Evolutionary conservation across 2,329 filamentous ascomycete species (phyloP).

Genomic region (Myriosclerotinia curreyana): DNA sequence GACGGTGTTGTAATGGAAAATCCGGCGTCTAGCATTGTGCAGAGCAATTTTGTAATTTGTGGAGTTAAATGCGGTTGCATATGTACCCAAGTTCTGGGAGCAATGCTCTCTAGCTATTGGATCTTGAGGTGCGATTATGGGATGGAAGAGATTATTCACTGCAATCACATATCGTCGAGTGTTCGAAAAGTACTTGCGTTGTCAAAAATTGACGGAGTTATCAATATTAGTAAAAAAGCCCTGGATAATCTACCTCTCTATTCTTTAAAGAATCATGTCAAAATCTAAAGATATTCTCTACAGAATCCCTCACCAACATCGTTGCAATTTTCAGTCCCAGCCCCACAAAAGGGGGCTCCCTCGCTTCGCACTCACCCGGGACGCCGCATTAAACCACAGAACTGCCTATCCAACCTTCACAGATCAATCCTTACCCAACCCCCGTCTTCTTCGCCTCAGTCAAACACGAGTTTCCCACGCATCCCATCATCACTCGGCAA

Average conservation of each 20-base stretch:
- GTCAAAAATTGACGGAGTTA: not conserved
- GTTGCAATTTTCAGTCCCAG: not conserved
- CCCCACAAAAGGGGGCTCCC: not conserved
- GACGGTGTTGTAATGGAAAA: not conserved
- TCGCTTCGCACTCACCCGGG: slow-evolving; percentile 5
- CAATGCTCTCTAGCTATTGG: not conserved
- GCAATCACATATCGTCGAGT: not conserved
- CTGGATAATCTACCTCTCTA: not conserved
- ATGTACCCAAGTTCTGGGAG: not conserved
- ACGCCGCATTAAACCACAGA: not conserved
- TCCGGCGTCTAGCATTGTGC: not conserved
- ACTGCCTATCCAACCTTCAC: not conserved
- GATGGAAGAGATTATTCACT: not conserved
- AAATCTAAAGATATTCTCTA: not conserved
- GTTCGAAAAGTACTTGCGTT: not conserved
- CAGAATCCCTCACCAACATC: not conserved
- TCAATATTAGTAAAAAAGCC: not conserved
- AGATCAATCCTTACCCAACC: not conserved
- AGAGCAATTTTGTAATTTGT: not conserved
- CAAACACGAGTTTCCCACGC: slow-evolving; percentile 3
- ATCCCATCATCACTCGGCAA: not conserved
- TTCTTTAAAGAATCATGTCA: not conserved
- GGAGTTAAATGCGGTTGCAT: not conserved
- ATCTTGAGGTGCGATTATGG: not conserved
- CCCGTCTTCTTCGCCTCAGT: not conserved